A percentile compares a stretch with the other conserved stretches of the same genome.
Conservation (phyloP, 768 basidiomycete species). For the Hygrocybe punicea region DNA sequence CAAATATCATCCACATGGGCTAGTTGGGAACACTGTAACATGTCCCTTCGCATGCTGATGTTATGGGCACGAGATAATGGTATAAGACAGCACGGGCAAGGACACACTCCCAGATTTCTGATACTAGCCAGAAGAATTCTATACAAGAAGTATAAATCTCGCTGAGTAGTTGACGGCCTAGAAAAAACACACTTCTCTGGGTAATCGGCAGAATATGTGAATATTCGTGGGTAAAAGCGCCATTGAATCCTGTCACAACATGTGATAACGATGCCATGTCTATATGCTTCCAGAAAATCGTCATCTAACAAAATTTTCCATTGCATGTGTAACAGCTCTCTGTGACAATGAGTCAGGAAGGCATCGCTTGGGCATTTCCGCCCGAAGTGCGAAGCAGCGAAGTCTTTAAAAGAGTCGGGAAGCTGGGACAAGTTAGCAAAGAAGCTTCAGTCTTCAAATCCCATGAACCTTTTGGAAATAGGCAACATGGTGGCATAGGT, state of each 20-base stretch:
- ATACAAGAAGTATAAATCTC: slow-evolving; percentile 5
- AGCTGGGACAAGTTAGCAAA: slow-evolving; percentile 20
- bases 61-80: slow-evolving; percentile 17
- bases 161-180: not conserved
- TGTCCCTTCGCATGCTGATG: slow-evolving; percentile 27
- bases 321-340: slow-evolving; percentile 31
- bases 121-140: slow-evolving; percentile 24
- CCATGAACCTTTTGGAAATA: slow-evolving; percentile 38
- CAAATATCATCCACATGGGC: not conserved
- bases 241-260: slow-evolving; percentile 30
- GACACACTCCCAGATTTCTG: slow-evolving; percentile 18
- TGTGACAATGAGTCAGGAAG: slow-evolving; percentile 29
- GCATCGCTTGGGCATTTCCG: slow-evolving; percentile 8
- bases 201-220: slow-evolving; percentile 37
- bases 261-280: slow-evolving; percentile 28
- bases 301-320: slow-evolving; percentile 27
- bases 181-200: slow-evolving; percentile 33
- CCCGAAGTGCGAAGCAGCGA: slow-evolving; percentile 7
- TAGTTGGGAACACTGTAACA: slow-evolving; percentile 2
- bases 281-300: slow-evolving; percentile 26
- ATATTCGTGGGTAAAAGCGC: slow-evolving; percentile 30
- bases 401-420: slow-evolving; percentile 29
- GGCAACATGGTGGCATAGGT: slow-evolving; percentile 37
- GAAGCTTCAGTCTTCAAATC: not conserved
- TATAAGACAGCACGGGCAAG: slow-evolving; percentile 31